Conservation (phyloP, 164 flowering plant species). For the Tinospora cordifolia region DNA sequence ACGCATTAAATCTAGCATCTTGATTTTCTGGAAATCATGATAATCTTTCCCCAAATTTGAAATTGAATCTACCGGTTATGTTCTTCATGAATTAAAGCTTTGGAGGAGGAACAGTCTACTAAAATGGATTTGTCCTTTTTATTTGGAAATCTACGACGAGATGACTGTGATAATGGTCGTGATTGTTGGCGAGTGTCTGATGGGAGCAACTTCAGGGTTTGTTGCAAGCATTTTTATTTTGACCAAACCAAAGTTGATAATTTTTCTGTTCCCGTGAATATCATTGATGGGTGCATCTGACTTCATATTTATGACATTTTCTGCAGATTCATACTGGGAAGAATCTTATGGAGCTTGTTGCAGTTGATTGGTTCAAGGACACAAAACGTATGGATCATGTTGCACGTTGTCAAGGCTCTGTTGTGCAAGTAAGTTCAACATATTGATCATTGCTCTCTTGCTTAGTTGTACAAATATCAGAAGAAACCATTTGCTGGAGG, state of each 20-base stretch:
- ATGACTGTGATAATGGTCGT: constrained; percentile 76
- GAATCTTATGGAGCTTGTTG: constrained; percentile 92
- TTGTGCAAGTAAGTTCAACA: too few species aligned
- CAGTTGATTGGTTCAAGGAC: constrained; percentile 98
- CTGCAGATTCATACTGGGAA: constrained; percentile 85
- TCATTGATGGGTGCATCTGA: too few species aligned
- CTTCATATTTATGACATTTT: too few species aligned
- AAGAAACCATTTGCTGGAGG: too few species aligned
- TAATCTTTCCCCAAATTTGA: neutral
- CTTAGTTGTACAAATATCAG: neutral
- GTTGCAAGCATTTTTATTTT: constrained; percentile 72
- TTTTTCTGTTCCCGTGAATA: too few species aligned
- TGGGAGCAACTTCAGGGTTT: constrained; percentile 92
- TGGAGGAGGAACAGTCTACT: too few species aligned
- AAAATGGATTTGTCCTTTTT: too few species aligned
- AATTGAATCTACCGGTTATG: too few species aligned
- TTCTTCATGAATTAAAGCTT: too few species aligned
- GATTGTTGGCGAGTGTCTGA: constrained; percentile 87
- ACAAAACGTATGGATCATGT: constrained; percentile 95
- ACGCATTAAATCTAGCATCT: neutral
- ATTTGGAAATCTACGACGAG: constrained; percentile 69
- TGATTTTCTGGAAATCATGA: neutral
- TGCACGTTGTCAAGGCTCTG: too few species aligned
- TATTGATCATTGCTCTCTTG: neutral
- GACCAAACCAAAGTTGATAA: too few species aligned